Conservation (phyloP, 495 filamentous ascomycete genomes). For the Talaromyces ruber region DNA sequence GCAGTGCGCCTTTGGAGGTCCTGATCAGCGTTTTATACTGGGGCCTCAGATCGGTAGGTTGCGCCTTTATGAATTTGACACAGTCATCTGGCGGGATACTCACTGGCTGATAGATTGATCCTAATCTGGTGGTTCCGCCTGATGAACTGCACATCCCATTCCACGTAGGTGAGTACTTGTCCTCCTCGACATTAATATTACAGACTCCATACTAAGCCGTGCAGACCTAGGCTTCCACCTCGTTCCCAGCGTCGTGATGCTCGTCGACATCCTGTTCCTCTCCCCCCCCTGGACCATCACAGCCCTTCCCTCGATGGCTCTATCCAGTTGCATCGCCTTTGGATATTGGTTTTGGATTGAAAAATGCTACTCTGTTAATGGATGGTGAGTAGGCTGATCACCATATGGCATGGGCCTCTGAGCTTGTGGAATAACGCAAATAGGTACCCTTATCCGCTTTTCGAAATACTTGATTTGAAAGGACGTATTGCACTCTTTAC, state of each 20-base stretch:
- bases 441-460: conserved; percentile 84
- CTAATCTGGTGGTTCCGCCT: conserved; percentile 47
- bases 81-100: conserved; percentile 5
- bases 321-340: conserved; percentile 59
- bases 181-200: not conserved
- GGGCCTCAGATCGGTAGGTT: conserved; percentile 46
- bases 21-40: conserved; percentile 83
- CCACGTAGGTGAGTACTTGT: conserved; percentile 26
- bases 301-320: conserved; percentile 46
- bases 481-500: conserved; percentile 62
- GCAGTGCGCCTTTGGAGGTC: conserved; percentile 70
- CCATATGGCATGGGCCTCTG: conserved; percentile 6
- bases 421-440: conserved; percentile 16
- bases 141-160: conserved; percentile 31
- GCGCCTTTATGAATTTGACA: conserved; percentile 6
- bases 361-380: conserved; percentile 64
- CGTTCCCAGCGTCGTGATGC: conserved; percentile 62
- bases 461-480: conserved; percentile 50
- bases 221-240: conserved; percentile 73
- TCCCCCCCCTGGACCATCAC: conserved; percentile 75
- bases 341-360: conserved; percentile 88
- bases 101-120: conserved; percentile 48
- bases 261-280: conserved; percentile 63
- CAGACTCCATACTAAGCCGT: conserved; percentile 14
- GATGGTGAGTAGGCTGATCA: conserved; percentile 45